Conservation (phyloP, 345 rosid genomes). For the Hevea brasiliensis region DNA sequence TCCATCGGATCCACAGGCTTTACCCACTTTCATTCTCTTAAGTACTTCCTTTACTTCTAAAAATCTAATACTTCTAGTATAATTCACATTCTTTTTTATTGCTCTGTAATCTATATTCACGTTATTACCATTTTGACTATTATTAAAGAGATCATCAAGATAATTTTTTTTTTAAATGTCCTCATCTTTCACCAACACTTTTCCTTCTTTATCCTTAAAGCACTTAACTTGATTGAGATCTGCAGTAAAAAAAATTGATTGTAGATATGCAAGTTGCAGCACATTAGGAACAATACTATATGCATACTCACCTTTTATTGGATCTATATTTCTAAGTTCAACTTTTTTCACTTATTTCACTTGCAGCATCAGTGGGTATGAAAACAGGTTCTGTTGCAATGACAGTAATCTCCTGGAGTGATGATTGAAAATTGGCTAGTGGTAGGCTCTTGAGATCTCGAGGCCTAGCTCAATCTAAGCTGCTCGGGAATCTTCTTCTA, state of each 20-base stretch:
- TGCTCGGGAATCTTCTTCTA: slow-evolving; percentile 64
- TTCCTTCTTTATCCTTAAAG: no score
- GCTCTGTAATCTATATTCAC: no score
- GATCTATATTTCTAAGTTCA: slow-evolving; percentile 87
- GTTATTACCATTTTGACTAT: no score
- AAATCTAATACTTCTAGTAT: no score
- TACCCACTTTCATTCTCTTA: no score
- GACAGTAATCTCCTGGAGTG: slow-evolving; percentile 92
- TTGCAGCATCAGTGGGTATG: slow-evolving; percentile 66
- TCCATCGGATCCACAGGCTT: no score
- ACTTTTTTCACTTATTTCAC: slow-evolving; percentile 87
- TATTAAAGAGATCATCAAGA: no score
- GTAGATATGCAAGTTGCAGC: slow-evolving; percentile 16
- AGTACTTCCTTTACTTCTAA: no score
- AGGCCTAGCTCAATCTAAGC: slow-evolving; percentile 77
- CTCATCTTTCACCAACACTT: no score
- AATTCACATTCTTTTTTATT: no score
- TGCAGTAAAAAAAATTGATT: slow-evolving; percentile 35
- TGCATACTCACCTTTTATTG: slow-evolving; percentile 58
- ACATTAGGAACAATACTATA: slow-evolving; percentile 6
- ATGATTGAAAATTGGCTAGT: slow-evolving; percentile 90
- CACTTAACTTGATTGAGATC: no score
- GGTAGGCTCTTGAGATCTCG: slow-evolving; percentile 76
- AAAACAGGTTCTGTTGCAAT: slow-evolving; percentile 74
- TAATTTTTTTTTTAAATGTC: no score